Evolutionary conservation across 2,329 filamentous ascomycete genomes (phyloP), one percentile per base, ranked within the genome.

Genomic region (Alternaria triticina): DNA sequence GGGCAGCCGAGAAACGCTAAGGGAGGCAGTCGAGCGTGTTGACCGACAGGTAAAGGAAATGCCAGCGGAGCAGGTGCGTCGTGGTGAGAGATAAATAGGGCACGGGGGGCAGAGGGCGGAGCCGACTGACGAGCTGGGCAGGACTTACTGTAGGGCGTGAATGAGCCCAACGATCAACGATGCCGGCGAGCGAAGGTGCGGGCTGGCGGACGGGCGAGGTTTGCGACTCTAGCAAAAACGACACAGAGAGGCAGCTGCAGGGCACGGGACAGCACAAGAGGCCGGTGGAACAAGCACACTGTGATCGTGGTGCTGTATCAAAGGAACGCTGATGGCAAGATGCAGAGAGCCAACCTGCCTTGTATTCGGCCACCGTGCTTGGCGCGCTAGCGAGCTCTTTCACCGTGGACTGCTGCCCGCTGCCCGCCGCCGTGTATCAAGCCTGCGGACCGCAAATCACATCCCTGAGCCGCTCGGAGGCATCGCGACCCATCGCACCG

Each of bases 61-160:
- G 59, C 44, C 66, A 59, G 64, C 67, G 68, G 47, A 15, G 33
- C 40, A 28, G 57, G 46, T 28, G 58, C 49, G 54, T 30, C 5
- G 51, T 49, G 45, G 65, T 65, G 54, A 62, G 51, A 58, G 62
- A 62, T 62, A 66, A 64, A 68, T 57, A 68, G 62, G 65, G 57
- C 59, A 60, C 65, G 59, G 64, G 56, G 66, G 64, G 61, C 57
- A 67, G 57, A 70, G 63, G 65, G 70, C 67, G 70, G 70, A 70
- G 68, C 69, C 70, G 70, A 62, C n/a, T 65, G 62, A 51, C 23
- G 66, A 60, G 71, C 70, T 72, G 72, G 69, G 65, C 69, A 71
- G 66, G 72, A 79, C 77, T 77, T 77, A 78, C 77, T 36, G 56
- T 62, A 78, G 75, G 74, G 74, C 75, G 75, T 76, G 74, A 72